Conservation (phyloP, 177 flowering plant species). For the Tripterygium wilfordii region DNA sequence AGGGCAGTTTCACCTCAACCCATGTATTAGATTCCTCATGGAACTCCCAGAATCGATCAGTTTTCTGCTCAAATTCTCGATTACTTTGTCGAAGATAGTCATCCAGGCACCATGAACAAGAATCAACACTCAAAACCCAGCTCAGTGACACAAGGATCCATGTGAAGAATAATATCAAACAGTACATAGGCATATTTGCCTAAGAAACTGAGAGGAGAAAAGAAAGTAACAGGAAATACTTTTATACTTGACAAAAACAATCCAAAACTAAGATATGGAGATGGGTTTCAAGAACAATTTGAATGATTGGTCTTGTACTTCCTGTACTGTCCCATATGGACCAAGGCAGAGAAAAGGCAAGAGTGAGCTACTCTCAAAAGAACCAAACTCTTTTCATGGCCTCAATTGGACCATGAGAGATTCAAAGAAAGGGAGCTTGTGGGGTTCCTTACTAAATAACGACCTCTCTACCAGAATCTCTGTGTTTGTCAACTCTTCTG, state of each 20-base stretch:
- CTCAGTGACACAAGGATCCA: constrained; percentile 21
- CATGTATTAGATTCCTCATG: constrained; percentile 60
- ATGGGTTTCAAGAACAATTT: constrained; percentile 12
- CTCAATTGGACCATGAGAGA: neutral
- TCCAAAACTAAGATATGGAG: constrained; percentile 13
- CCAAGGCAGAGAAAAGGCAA: constrained; percentile 9
- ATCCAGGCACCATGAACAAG: constrained; percentile 39
- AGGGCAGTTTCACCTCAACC: constrained; percentile 72
- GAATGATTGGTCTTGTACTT: constrained; percentile 9
- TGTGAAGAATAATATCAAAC: constrained; percentile 16
- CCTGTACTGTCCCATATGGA: constrained; percentile 14
- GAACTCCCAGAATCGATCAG: constrained; percentile 63
- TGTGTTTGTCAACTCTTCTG: neutral
- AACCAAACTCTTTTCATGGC: constrained; percentile 2
- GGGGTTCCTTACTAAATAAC: neutral
- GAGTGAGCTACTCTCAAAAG: neutral
- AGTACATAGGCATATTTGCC: constrained; percentile 14
- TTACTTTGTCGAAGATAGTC: constrained; percentile 18
- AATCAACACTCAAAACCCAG: constrained; percentile 12
- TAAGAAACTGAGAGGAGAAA: constrained; percentile 4
- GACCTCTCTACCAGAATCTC: neutral
- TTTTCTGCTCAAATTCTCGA: constrained; percentile 48
- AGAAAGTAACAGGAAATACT: too few species aligned
- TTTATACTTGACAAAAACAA: constrained; percentile 1
- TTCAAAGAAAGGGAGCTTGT: constrained; percentile 1